These are phyloP conservation scores for Moesziomyces antarcticus DNA, from an alignment of 1,284 basidiomycete species.

Conservation along the genomic window DNA sequence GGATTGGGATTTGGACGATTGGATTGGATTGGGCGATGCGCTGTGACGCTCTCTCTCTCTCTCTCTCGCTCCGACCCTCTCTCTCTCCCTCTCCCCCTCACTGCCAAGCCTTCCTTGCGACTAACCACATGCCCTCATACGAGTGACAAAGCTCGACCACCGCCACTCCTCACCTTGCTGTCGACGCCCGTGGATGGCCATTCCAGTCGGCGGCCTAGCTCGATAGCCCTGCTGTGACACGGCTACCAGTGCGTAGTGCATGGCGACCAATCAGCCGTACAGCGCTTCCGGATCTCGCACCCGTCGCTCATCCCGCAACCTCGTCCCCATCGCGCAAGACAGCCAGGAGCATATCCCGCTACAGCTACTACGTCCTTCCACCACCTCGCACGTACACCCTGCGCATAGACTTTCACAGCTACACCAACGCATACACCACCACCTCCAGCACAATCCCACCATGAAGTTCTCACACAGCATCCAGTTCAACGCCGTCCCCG, in stretches of 20 bases:
- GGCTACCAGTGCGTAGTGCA: not conserved
- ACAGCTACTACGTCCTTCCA: conserved; percentile 26
- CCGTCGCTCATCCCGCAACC: too few relatives aligned
- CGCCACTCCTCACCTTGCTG: not conserved
- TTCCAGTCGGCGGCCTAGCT: not conserved
- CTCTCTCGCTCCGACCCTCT: not conserved
- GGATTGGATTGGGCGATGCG: too few relatives aligned
- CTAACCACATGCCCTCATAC: not conserved
- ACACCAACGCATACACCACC: conserved; percentile 14
- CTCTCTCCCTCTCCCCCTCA: not conserved
- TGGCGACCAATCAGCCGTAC: not conserved
- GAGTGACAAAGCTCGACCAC: not conserved
- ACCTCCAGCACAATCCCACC: conserved; percentile 15
- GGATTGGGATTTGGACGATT: too few relatives aligned
- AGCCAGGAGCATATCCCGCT: conserved; percentile 39
- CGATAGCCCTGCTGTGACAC: not conserved
- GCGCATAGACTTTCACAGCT: conserved; percentile 12
- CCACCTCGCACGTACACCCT: conserved; percentile 1
- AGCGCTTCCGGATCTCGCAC: not conserved
- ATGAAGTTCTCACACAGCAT: conserved; percentile 74
- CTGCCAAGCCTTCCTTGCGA: too few relatives aligned
- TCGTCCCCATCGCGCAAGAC: not conserved
- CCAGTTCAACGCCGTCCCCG: conserved; percentile 91
- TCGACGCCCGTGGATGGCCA: not conserved
- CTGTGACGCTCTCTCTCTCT: too few relatives aligned